These are phyloP conservation scores for Nothopassalora personata DNA, from an alignment of 2,329 filamentous ascomycete genomes.

Conservation along the genomic window DNA sequence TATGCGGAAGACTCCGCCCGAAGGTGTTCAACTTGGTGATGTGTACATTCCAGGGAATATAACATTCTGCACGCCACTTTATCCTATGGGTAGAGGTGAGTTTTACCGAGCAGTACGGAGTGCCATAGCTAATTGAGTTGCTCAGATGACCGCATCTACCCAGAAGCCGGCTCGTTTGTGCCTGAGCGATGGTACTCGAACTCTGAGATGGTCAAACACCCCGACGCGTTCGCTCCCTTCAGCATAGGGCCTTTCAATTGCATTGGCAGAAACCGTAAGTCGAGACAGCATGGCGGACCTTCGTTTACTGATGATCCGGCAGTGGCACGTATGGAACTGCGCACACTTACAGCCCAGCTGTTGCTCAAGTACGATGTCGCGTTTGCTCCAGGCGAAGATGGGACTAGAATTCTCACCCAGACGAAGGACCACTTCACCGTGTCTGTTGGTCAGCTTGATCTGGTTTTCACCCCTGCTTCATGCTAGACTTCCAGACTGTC, in stretches of 20 bases:
- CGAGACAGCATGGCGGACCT: neutral
- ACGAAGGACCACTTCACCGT: slow-evolving; percentile 37
- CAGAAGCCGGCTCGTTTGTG: slow-evolving; percentile 27
- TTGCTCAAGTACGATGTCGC: slow-evolving; percentile 35
- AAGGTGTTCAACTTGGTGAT: slow-evolving; percentile 35
- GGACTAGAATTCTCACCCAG: slow-evolving; percentile 27
- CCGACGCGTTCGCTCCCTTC: slow-evolving; percentile 36
- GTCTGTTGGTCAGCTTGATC: slow-evolving; percentile 18
- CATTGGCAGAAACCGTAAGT: slow-evolving; percentile 32
- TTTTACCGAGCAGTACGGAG: neutral
- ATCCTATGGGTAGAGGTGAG: slow-evolving; percentile 22
- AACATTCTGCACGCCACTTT: slow-evolving; percentile 18
- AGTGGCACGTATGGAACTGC: slow-evolving; percentile 36
- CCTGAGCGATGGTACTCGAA: slow-evolving; percentile 36
- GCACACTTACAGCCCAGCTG: slow-evolving; percentile 33
- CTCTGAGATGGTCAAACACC: slow-evolving; percentile 34
- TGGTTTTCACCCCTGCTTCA: slow-evolving; percentile 16
- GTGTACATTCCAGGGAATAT: slow-evolving; percentile 31
- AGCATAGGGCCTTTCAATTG: slow-evolving; percentile 33
- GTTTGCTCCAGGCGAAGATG: slow-evolving; percentile 36
- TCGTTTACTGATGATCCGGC: neutral
- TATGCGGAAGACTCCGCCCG: slow-evolving; percentile 33
- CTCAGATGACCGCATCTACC: slow-evolving; percentile 27
- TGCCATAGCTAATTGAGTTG: neutral
- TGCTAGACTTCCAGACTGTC: neutral